A percentile compares a stretch with the other conserved stretches of the same genome.
Evolutionary conservation across 495 filamentous ascomycete genomes (phyloP).

Genomic region (Penicillium macrosclerotiorum): DNA sequence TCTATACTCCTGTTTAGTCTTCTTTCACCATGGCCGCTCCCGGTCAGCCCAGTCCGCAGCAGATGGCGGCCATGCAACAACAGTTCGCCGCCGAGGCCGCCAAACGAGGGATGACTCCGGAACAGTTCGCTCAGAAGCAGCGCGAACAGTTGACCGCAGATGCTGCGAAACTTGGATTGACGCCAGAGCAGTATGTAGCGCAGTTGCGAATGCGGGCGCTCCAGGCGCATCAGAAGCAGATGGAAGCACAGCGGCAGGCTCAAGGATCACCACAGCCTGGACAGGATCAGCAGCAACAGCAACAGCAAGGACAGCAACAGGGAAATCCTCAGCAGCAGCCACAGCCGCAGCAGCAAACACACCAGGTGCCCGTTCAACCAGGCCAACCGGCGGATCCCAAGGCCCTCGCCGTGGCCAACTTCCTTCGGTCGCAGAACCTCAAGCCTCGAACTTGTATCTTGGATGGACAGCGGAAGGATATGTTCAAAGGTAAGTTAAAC

Average conservation of each 20-base stretch:
- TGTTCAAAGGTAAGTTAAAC: constrained; percentile 76
- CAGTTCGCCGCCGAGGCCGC: constrained; percentile 76
- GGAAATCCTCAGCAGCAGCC: constrained; percentile 39
- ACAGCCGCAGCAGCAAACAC: constrained; percentile 38
- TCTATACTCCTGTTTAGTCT: constrained; percentile 4
- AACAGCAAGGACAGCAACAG: constrained; percentile 39
- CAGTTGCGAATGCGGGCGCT: constrained; percentile 63
- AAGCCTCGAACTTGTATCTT: constrained; percentile 91
- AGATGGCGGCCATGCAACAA: constrained; percentile 79
- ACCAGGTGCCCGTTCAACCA: constrained; percentile 57
- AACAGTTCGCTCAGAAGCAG: constrained; percentile 64
- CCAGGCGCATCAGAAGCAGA: constrained; percentile 48
- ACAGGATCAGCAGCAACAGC: constrained; percentile 34
- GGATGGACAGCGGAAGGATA: constrained; percentile 95
- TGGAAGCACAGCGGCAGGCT: constrained; percentile 45
- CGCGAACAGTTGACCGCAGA: constrained; percentile 58
- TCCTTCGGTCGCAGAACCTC: constrained; percentile 77
- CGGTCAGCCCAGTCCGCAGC: constrained; percentile 77
- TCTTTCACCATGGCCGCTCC: constrained; percentile 43
- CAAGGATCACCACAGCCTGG: constrained; percentile 47
- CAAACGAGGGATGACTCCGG: constrained; percentile 71
- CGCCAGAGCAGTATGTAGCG: constrained; percentile 61
- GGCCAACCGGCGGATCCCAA: constrained; percentile 78
- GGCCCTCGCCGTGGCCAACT: constrained; percentile 86
- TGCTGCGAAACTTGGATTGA: constrained; percentile 60